Evolutionary conservation across 768 basidiomycete genomes (phyloP), one percentile per base, ranked within the genome.

Genomic region (Hortiboletus flavorubellus): DNA sequence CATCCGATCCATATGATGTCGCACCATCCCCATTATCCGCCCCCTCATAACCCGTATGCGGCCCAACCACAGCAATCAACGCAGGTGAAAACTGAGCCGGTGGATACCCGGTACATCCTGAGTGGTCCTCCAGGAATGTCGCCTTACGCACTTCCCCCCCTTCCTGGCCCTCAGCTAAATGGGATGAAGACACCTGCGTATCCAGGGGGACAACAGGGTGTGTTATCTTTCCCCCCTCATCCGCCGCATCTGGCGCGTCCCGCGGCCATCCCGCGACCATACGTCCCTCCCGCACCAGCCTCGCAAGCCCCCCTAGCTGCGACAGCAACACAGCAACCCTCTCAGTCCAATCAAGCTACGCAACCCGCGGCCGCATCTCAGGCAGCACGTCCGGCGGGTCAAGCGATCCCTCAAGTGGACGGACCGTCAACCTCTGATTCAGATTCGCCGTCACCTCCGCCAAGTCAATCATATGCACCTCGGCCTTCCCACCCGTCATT

Each of bases 401-500:
- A 64, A 43, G 66, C 66, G 35, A 91, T 93, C 58, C 91, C 91
- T 1, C 91, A 93, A 64, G 83, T 86, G 8, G 91, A 93, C 63
- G 91, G 91, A 0, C 89, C 91, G 1, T 78, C 82, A 0, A 77
- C 73, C 2, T 87, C 88, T 3, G 83, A 77, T 42, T 88, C 87
- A 1, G 87, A 84, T 23, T 84, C 86, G 23, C 80, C 87, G 2
- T 84, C 88, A 3, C 84, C 88, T 10, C 83, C 86, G n/a, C 80
- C 83, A 7, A 75, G 72, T 46, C 76, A 75, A 59, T 65, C 73
- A 30, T 89, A 85, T 61, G 89, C 86, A 15, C 86, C 90, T 5
- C 81, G 85, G 31, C 68, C 89, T 5, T 79, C 82, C 26, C 89
- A 90, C 61, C 90, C 88, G 0, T 91, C 87, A 14, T 70, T 89